These are phyloP conservation scores for Didymella lethalis DNA, from an alignment of 2,329 filamentous ascomycete species.

Conservation along the genomic window DNA sequence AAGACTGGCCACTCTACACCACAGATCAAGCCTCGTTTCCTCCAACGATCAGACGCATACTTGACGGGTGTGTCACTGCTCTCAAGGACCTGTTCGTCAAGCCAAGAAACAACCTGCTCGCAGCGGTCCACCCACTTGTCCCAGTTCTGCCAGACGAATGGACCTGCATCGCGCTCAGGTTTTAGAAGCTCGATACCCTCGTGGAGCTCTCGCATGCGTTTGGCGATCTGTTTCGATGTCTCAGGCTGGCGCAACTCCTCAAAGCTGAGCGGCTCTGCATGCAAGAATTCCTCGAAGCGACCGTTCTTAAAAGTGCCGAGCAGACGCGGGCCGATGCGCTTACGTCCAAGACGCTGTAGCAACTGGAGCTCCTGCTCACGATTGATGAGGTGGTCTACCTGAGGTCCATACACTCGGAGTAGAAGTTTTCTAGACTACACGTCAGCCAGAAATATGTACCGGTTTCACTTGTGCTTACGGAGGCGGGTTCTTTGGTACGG, in stretches of 20 bases:
- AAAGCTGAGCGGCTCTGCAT: slow-evolving; percentile 80
- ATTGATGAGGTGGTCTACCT: slow-evolving; percentile 95
- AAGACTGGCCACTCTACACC: slow-evolving; percentile 85
- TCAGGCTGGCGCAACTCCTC: slow-evolving; percentile 79
- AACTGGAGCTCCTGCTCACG: slow-evolving; percentile 89
- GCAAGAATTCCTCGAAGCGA: slow-evolving; percentile 92
- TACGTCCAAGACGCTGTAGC: slow-evolving; percentile 82
- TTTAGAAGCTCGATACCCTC: slow-evolving; percentile 88
- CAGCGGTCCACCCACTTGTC: slow-evolving; percentile 84
- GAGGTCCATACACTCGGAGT: slow-evolving; percentile 90
- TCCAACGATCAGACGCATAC: slow-evolving; percentile 65
- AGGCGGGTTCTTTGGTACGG: slow-evolving; percentile 57
- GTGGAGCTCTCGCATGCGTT: slow-evolving; percentile 95
- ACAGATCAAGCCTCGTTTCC: slow-evolving; percentile 76
- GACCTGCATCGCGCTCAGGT: slow-evolving; percentile 78
- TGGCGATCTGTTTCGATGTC: slow-evolving; percentile 91
- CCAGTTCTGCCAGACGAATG: slow-evolving; percentile 91
- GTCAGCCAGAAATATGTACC: slow-evolving; percentile 13
- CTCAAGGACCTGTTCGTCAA: slow-evolving; percentile 67
- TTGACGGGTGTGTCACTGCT: slow-evolving; percentile 43
- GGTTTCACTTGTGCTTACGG: slow-evolving; percentile 55
- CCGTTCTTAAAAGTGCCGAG: slow-evolving; percentile 94
- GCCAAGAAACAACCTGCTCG: slow-evolving; percentile 65
- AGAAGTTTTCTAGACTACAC: slow-evolving; percentile 72
- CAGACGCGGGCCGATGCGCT: slow-evolving; percentile 90